Percentiles rank a stretch among this genome's conserved stretches.
Conservation (phyloP, 495 filamentous ascomycete species). For the Lepraria neglecta region DNA sequence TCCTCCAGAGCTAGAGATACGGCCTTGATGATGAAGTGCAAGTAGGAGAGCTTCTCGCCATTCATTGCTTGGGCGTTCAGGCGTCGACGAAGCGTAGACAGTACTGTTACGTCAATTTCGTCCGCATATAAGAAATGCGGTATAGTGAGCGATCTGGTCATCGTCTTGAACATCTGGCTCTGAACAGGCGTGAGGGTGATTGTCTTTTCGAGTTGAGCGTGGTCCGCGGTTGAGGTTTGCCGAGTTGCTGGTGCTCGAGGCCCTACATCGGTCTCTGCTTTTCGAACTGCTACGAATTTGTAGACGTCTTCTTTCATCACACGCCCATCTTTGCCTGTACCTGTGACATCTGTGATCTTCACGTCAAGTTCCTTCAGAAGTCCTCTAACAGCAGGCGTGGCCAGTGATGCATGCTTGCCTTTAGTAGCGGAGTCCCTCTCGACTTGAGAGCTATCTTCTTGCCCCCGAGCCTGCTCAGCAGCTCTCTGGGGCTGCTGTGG, state of each 20-base stretch:
- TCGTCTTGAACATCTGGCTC: constrained; percentile 93
- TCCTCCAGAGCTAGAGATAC: constrained; percentile 74
- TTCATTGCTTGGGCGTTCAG: constrained; percentile 52
- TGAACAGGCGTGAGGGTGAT: constrained; percentile 70
- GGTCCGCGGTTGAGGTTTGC: constrained; percentile 18
- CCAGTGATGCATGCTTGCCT: constrained; percentile 59
- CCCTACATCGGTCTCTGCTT: constrained; percentile 19
- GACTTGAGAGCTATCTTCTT: constrained; percentile 10
- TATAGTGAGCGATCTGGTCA: constrained; percentile 84
- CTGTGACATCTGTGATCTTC: constrained; percentile 66
- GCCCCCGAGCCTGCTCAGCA: constrained; percentile 18
- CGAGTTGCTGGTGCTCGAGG: constrained; percentile 18
- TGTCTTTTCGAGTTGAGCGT: constrained; percentile 57
- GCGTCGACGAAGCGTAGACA: constrained; percentile 61
- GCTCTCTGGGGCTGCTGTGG: constrained; percentile 29
- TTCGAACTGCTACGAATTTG: constrained; percentile 47
- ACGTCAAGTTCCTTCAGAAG: constrained; percentile 70
- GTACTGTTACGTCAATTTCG: constrained; percentile 67
- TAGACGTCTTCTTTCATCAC: constrained; percentile 94
- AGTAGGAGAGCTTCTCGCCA: constrained; percentile 64
- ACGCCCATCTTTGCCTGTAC: constrained; percentile 87
- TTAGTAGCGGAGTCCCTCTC: not conserved
- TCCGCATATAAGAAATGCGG: constrained; percentile 93
- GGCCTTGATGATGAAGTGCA: constrained; percentile 95
- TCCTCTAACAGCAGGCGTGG: constrained; percentile 89